Evolutionary conservation across 75 land plant genomes (phyloP).

Genomic region (Picea sitchensis): DNA sequence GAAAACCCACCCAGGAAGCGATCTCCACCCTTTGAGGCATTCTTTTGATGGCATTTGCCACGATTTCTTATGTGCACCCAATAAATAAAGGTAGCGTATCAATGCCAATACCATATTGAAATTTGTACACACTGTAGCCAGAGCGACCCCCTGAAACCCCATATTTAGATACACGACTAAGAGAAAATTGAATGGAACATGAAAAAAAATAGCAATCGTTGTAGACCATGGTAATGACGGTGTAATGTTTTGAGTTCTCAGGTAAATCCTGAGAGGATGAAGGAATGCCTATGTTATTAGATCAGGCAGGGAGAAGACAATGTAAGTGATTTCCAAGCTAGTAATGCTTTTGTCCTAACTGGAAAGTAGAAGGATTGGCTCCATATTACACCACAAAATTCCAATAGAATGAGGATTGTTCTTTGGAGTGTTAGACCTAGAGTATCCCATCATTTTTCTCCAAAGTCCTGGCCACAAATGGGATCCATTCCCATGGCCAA

Average conservation of each 20-base stretch:
- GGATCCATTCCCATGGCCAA: slow-evolving; percentile 58
- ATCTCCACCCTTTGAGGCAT: too few species aligned
- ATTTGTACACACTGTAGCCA: too few species aligned
- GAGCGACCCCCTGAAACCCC: too few species aligned
- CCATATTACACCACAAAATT: slow-evolving; percentile 42
- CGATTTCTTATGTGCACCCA: too few species aligned
- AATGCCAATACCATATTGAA: too few species aligned
- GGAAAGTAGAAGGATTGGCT: slow-evolving; percentile 26
- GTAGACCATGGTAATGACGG: slow-evolving; percentile 40
- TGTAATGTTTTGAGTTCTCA: slow-evolving; percentile 47
- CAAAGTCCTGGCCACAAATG: slow-evolving; percentile 39
- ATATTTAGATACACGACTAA: slow-evolving; percentile 16
- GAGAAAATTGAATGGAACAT: slow-evolving; percentile 41
- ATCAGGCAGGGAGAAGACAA: too few species aligned
- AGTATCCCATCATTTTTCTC: too few species aligned
- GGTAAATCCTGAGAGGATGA: slow-evolving; percentile 39
- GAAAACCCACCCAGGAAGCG: slow-evolving; percentile 69
- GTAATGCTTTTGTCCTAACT: slow-evolving; percentile 28
- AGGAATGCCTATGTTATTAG: slow-evolving; percentile 19
- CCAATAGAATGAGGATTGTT: too few species aligned
- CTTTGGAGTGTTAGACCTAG: slow-evolving; percentile 12
- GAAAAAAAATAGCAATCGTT: slow-evolving; percentile 36
- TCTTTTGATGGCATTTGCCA: too few species aligned
- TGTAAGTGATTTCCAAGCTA: slow-evolving; percentile 6
- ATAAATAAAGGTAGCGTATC: too few species aligned